Evolutionary conservation across 2,329 filamentous ascomycete genomes (phyloP).

Genomic region (Beauveria bassiana): DNA sequence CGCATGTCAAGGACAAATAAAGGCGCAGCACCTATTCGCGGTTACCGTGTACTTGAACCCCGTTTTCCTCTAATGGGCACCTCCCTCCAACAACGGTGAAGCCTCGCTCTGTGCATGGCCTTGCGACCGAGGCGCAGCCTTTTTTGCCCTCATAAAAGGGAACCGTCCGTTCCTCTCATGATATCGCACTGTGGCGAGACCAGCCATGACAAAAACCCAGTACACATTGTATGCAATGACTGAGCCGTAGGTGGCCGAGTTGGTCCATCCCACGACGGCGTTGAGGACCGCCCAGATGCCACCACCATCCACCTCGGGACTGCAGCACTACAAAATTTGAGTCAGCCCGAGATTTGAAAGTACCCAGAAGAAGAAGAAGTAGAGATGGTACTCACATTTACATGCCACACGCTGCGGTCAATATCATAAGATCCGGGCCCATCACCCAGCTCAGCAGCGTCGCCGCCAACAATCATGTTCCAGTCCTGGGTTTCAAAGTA

Average conservation of each 20-base stretch:
- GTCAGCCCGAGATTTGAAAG: neutral
- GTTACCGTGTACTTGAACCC: too few species aligned
- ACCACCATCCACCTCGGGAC: constrained; percentile 61
- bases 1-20: too few species aligned
- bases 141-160: constrained; percentile 33
- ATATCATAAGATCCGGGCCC: constrained; percentile 77
- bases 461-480: constrained; percentile 55
- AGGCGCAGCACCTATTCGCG: too few species aligned
- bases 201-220: constrained; percentile 70
- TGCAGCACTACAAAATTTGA: constrained; percentile 56
- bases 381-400: constrained; percentile 52
- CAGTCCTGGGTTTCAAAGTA: constrained; percentile 63
- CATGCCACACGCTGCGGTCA: constrained; percentile 69
- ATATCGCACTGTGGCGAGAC: constrained; percentile 58
- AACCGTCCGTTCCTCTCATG: constrained; percentile 50
- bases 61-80: too few species aligned
- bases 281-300: constrained; percentile 86
- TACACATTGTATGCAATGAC: constrained; percentile 87
- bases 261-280: constrained; percentile 77
- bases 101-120: too few species aligned
- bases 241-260: constrained; percentile 80
- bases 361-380: neutral
- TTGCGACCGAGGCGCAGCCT: too few species aligned
- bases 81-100: too few species aligned
- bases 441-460: constrained; percentile 38